Base-by-base conservation (phyloP, 192 early-diverging fungal genomes). In the Backusella tarrabulga region DNA sequence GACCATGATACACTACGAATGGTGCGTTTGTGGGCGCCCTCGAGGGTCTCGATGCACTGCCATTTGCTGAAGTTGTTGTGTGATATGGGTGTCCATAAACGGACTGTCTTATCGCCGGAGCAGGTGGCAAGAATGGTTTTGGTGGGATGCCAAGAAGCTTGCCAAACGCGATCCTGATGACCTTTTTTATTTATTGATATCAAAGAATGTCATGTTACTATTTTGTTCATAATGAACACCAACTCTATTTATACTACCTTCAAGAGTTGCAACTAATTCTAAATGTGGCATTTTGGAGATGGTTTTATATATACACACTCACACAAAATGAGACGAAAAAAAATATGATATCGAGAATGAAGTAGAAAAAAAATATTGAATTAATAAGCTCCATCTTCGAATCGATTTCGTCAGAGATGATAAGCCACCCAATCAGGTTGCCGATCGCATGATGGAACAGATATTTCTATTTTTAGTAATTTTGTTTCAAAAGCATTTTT, bases 1-100 rank as follows among this genome's bases (percentile, higher is more conserved):
- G 93, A 90, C 86, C 94, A 99, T 6, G 92, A 90, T 35, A 96
- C 88, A 32, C 90, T 91, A n/a, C 97, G 93, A 36, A 99, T 92
- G 0, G 97, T 98, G 35, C 97, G 88, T 77, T 94, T 95, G 84
- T 99, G 97, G 15, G 92, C 93, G 73, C 93, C 94, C 72, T 95
- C 94, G 21, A 98, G 83, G 1, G 89, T 81, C 34, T 90, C 90
- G 34, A 91, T 83, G 83, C 92, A 94, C 32, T 85, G 83, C 94
- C 95, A 96, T 66, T 86, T 38, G 14, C 83, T 73, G 26, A 83
- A 77, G 41, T 87, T 79, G 56, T 71, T 73, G 34, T 79, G 78
- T 32, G 85, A 81, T 3, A 76, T 81, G 11, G 80, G 79, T 42
- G 88, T 88, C 96, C 97, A 99, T 34, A 97, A 79, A n/a, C 96